A percentile compares a stretch with the other conserved stretches of the same genome.
Evolutionary conservation across 805 yeast genomes (phyloP).

Genomic region (Schwanniomyces pseudopolymorphus): DNA sequence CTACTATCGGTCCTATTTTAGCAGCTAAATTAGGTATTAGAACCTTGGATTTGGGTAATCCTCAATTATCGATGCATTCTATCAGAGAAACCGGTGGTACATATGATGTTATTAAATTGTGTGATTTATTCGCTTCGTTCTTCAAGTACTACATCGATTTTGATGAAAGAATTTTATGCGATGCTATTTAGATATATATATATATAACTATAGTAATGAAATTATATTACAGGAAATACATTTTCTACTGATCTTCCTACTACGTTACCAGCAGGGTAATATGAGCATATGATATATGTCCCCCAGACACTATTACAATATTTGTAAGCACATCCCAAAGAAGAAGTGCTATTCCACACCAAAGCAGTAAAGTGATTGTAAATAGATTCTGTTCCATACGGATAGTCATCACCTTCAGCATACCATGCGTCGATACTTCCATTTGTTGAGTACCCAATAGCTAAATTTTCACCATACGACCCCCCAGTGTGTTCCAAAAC

Average conservation of each 20-base stretch:
- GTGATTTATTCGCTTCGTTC: slow-evolving; percentile 60
- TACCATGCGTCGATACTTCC: slow-evolving; percentile 43
- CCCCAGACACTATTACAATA: slow-evolving; percentile 33
- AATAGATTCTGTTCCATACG: slow-evolving; percentile 22
- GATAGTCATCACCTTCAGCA: slow-evolving; percentile 30
- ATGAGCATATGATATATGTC: slow-evolving; percentile 38
- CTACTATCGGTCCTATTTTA: slow-evolving; percentile 93
- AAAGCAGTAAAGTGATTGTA: slow-evolving; percentile 41
- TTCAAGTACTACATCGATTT: slow-evolving; percentile 40
- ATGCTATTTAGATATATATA: slow-evolving; percentile 6
- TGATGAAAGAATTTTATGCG: slow-evolving; percentile 29
- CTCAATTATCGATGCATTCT: slow-evolving; percentile 91
- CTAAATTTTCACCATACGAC: slow-evolving; percentile 39
- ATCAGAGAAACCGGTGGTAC: slow-evolving; percentile 90
- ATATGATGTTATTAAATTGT: slow-evolving; percentile 64
- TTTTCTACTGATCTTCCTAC: slow-evolving; percentile 22
- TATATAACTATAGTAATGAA: background rate
- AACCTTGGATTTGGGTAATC: slow-evolving; percentile 87
- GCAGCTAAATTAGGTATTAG: slow-evolving; percentile 85
- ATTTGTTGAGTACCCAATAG: slow-evolving; percentile 33
- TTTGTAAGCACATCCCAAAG: slow-evolving; percentile 36
- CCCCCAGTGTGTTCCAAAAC: slow-evolving; percentile 35
- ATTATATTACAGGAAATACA: slow-evolving; percentile 20
- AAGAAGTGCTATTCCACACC: slow-evolving; percentile 33
- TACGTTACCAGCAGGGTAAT: slow-evolving; percentile 32